Percentiles rank a stretch among this genome's conserved stretches.
Evolutionary conservation across 257 asterid genomes (phyloP).

Genomic region (Thymus quinquecostatus): DNA sequence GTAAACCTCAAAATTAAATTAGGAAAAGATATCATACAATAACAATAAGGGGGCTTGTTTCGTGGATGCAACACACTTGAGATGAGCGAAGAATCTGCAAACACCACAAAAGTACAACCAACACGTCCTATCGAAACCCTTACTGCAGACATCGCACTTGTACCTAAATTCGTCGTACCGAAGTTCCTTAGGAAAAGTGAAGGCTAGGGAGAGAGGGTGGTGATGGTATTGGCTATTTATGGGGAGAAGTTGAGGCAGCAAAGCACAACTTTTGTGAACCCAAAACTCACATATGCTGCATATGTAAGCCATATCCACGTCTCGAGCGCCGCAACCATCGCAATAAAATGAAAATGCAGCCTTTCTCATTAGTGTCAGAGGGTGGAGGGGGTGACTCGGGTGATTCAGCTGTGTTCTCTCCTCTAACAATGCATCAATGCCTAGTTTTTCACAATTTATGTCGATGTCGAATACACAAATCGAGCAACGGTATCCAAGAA

Average conservation of each 20-base stretch:
- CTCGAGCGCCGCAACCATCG: constrained; percentile 4
- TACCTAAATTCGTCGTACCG: fast-evolving
- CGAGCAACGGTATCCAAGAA: not conserved
- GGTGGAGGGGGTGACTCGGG: constrained; percentile 9
- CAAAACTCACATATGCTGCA: constrained; percentile 2
- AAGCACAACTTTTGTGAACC: not conserved
- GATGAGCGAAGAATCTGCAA: constrained; percentile 14
- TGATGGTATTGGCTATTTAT: too few species aligned
- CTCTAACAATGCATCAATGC: not conserved
- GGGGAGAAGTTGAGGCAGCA: not conserved
- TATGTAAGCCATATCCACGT: constrained; percentile 12
- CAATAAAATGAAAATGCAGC: not conserved
- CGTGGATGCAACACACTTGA: constrained; percentile 4
- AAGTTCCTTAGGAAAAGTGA: not conserved
- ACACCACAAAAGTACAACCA: constrained; percentile 17
- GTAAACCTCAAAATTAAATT: too few species aligned
- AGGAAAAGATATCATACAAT: too few species aligned
- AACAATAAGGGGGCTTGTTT: too few species aligned
- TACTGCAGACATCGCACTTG: not conserved
- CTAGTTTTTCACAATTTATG: not conserved
- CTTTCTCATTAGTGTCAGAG: constrained; percentile 6
- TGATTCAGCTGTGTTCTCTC: not conserved
- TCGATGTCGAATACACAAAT: not conserved
- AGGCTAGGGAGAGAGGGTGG: not conserved
- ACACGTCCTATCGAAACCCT: not conserved